These are phyloP conservation scores for Chlamydomonas asymmetrica DNA, from an alignment of 139 green algal genomes.

Conservation along the genomic window DNA sequence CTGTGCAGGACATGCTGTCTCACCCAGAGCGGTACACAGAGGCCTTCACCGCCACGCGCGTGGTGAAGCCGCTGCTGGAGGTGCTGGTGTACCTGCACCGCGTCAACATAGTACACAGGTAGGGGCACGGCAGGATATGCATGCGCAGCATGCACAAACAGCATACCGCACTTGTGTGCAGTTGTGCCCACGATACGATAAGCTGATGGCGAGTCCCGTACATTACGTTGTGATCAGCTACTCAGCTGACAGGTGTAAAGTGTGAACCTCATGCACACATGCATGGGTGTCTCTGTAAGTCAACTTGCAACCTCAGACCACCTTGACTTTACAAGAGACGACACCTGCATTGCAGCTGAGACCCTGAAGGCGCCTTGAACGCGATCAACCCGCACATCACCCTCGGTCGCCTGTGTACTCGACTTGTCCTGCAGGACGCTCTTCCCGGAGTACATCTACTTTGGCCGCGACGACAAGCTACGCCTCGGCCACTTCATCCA, in stretches of 20 bases:
- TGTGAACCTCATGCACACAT: too few relatives aligned
- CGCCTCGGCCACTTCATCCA: conserved; percentile 41
- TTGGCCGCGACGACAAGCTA: conserved; percentile 37
- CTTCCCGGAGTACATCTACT: conserved; percentile 52
- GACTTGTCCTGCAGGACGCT: conserved; percentile 4
- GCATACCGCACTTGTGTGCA: too few relatives aligned
- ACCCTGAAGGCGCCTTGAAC: not conserved
- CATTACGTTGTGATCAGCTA: too few relatives aligned
- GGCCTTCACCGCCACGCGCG: conserved; percentile 35
- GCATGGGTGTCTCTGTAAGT: too few relatives aligned
- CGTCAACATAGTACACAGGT: conserved; percentile 42
- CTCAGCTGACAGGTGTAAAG: too few relatives aligned
- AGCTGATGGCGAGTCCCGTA: too few relatives aligned
- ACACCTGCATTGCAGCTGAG: too few relatives aligned
- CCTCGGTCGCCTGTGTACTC: not conserved
- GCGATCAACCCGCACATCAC: not conserved
- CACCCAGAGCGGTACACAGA: conserved; percentile 48
- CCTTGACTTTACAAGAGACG: too few relatives aligned
- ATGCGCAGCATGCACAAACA: too few relatives aligned
- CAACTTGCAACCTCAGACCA: too few relatives aligned
- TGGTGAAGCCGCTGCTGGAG: conserved; percentile 51
- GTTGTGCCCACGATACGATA: too few relatives aligned
- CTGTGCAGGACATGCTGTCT: conserved; percentile 31
- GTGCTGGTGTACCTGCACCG: conserved; percentile 50
- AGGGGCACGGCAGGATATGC: not conserved